Conservation (phyloP, 2,329 filamentous ascomycete species). For the Phialophora chinensis region DNA sequence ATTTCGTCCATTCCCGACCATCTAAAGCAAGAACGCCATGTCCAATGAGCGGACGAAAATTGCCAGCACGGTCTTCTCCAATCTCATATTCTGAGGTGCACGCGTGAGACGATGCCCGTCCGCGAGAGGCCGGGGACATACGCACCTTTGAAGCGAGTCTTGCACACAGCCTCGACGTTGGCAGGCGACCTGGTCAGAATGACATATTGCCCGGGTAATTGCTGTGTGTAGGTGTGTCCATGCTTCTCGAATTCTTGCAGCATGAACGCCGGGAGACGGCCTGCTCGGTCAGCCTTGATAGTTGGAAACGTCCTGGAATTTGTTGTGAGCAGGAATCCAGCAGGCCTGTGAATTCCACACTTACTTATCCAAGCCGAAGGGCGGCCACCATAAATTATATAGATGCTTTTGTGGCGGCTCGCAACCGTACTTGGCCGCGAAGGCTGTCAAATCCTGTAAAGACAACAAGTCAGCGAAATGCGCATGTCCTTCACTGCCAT, state of each 20-base stretch:
- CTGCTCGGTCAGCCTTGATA: conserved; percentile 25
- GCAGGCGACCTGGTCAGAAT: conserved; percentile 21
- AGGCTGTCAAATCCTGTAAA: conserved; percentile 17
- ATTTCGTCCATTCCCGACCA: conserved; percentile 17
- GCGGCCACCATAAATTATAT: conserved; percentile 45
- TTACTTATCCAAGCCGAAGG: conserved; percentile 22
- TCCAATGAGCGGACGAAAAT: conserved; percentile 19
- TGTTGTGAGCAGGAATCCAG: conserved; percentile 39
- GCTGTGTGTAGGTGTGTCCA: conserved; percentile 24
- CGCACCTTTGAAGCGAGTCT: conserved; percentile 21
- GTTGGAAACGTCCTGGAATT: conserved; percentile 23
- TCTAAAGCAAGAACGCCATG: conserved; percentile 23
- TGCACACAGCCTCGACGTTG: conserved; percentile 23
- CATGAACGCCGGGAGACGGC: conserved; percentile 26
- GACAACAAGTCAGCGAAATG: background rate
- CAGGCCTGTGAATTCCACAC: background rate
- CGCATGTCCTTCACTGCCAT: background rate
- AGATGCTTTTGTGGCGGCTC: conserved; percentile 53
- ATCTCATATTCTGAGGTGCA: conserved; percentile 16
- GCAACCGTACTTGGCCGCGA: conserved; percentile 50
- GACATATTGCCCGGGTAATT: conserved; percentile 19
- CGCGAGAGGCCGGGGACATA: background rate
- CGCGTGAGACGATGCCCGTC: background rate
- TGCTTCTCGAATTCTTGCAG: conserved; percentile 26
- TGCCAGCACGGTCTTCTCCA: conserved; percentile 15